Percentiles rank a stretch among this genome's conserved stretches.
phyloP scores from a whole-genome alignment of 163 green algal genomes.

The Chlamydomonas reinhardtii region DNA sequence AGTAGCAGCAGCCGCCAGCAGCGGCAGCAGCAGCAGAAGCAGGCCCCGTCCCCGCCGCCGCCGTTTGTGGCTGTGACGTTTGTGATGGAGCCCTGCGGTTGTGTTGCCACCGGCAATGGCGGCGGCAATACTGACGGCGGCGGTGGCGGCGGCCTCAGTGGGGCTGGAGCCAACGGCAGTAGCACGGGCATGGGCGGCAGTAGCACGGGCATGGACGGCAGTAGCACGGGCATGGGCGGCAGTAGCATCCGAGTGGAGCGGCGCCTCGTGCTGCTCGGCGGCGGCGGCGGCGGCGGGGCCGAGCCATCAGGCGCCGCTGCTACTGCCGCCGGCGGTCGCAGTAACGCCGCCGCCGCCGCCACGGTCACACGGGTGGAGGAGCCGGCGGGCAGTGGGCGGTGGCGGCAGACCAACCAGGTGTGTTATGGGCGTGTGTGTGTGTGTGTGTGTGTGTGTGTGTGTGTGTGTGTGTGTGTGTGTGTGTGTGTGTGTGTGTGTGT shows the following conservation, averaged over 20 bases:
- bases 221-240: neutral
- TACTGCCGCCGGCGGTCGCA: neutral
- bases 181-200: too few relatives aligned
- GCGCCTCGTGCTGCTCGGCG: conserved; percentile 2
- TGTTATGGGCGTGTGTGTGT: neutral
- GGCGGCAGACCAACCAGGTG: conserved; percentile 14
- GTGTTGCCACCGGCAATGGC: too few relatives aligned
- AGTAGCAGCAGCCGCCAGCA: neutral
- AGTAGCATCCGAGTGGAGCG: conserved; percentile 24
- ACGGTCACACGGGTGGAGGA: conserved; percentile 35
- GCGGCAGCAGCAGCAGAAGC: neutral
- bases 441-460: neutral
- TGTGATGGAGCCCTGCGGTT: neutral
- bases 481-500: neutral
- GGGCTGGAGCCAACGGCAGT: too few relatives aligned
- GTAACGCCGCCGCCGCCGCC: too few relatives aligned
- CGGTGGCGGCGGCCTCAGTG: neutral
- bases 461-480: neutral
- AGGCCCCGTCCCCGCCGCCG: neutral
- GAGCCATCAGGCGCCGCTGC: too few relatives aligned
- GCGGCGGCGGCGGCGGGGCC: neutral
- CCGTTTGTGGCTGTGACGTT: conserved; percentile 36
- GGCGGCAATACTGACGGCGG: too few relatives aligned
- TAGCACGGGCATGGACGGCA: neutral
- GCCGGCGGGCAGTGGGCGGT: conserved; percentile 33